phyloP scores from a whole-genome alignment of 805 yeast species.

The Limtongozyma cylindracea region DNA sequence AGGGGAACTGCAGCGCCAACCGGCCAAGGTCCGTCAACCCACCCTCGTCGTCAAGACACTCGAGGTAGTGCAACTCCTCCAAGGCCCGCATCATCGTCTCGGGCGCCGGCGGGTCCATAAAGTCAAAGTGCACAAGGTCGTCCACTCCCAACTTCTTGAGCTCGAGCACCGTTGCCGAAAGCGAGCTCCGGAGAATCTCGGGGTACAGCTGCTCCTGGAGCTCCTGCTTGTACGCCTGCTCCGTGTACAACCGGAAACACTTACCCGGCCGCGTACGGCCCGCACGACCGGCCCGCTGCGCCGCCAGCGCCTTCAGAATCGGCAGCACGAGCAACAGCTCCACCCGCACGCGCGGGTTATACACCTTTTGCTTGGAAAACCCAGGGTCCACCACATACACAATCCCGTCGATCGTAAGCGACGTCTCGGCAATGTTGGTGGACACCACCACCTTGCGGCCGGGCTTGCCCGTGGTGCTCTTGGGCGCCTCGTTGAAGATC shows the following conservation, averaged over 20 bases:
- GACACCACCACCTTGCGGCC: conserved; percentile 86
- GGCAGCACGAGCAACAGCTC: conserved; percentile 89
- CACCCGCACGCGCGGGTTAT: conserved; percentile 88
- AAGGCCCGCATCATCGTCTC: conserved; percentile 99
- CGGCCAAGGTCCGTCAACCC: conserved; percentile 76
- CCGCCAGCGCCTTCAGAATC: conserved; percentile 91
- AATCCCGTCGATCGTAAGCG: conserved; percentile 91
- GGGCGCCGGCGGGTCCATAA: conserved; percentile 99
- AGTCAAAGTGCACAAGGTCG: conserved; percentile 91
- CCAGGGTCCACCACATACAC: conserved; percentile 97
- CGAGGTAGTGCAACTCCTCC: conserved; percentile 78
- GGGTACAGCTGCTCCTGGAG: conserved; percentile 90
- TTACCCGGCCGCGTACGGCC: conserved; percentile 99
- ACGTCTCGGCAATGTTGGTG: conserved; percentile 94
- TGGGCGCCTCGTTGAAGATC: conserved; percentile 81
- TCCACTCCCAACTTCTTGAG: conserved; percentile 86
- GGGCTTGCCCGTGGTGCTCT: conserved; percentile 56
- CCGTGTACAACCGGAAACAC: conserved; percentile 88
- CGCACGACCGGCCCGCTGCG: conserved; percentile 98
- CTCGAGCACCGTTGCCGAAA: conserved; percentile 79
- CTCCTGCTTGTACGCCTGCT: conserved; percentile 87
- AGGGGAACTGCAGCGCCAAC: conserved; percentile 76
- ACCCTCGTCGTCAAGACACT: conserved; percentile 83
- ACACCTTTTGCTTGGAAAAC: conserved; percentile 86
- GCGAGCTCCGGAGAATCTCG: conserved; percentile 75